Percentiles rank a stretch among this genome's conserved stretches.
phyloP scores from a whole-genome alignment of 306 rosid genomes.

The Begonia loranthoides region DNA sequence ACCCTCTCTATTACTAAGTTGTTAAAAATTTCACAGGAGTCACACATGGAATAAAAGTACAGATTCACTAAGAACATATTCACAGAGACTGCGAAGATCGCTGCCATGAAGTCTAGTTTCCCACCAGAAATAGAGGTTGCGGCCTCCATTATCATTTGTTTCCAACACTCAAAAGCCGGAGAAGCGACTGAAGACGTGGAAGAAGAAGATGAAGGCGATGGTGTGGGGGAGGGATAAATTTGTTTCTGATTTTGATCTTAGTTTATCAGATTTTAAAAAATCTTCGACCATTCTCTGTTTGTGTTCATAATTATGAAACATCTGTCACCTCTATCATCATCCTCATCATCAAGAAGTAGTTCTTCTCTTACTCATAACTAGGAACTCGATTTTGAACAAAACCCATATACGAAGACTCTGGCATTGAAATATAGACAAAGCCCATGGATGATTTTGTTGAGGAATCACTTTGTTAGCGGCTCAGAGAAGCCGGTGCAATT shows the following conservation, averaged over 20 bases:
- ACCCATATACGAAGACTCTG: neutral
- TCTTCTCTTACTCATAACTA: constrained; percentile 29
- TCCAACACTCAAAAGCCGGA: constrained; percentile 19
- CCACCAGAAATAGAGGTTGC: constrained; percentile 67
- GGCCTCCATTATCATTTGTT: constrained; percentile 51
- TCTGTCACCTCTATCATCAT: constrained; percentile 38
- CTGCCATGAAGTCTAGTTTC: constrained; percentile 29
- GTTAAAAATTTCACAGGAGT: too few relatives aligned
- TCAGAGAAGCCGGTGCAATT: constrained; percentile 1
- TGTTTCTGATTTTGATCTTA: constrained; percentile 36
- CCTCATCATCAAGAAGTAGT: constrained; percentile 63
- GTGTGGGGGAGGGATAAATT: constrained; percentile 46
- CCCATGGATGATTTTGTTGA: too few relatives aligned
- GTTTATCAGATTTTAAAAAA: too few relatives aligned
- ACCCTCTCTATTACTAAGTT: too few relatives aligned
- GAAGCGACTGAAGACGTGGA: constrained; percentile 44
- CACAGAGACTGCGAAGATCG: constrained; percentile 59
- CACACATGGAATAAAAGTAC: too few relatives aligned
- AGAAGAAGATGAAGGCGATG: constrained; percentile 31
- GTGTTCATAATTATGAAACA: constrained; percentile 36
- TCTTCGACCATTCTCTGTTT: constrained; percentile 51
- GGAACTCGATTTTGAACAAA: constrained; percentile 15
- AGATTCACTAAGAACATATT: too few relatives aligned
- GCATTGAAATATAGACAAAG: too few relatives aligned
- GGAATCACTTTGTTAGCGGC: neutral